Evolutionary conservation across 306 rosid species (phyloP).

Genomic region (Vachellia pachyceras): DNA sequence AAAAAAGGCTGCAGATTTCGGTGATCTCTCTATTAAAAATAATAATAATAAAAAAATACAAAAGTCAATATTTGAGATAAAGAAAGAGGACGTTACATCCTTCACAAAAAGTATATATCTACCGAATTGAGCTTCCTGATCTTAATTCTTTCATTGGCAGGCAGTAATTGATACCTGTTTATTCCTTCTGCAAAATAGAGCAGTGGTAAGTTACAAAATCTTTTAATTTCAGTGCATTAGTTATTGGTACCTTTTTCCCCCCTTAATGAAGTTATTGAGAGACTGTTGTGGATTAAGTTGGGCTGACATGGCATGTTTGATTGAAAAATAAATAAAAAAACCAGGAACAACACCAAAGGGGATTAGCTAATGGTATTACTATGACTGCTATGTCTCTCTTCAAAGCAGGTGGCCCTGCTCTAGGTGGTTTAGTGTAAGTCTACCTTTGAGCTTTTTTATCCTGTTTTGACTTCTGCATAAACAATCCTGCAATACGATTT

Average conservation of each 20-base stretch:
- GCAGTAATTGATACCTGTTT: slow-evolving; percentile 58
- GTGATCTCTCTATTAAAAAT: too few species aligned
- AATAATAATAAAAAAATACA: too few species aligned
- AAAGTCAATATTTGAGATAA: too few species aligned
- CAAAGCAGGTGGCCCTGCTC: slow-evolving; percentile 89
- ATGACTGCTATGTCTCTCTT: slow-evolving; percentile 84
- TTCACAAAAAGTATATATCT: neutral
- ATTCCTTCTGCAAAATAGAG: slow-evolving; percentile 76
- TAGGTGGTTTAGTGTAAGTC: slow-evolving; percentile 82
- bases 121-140: slow-evolving; percentile 8
- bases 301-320: slow-evolving; percentile 21
- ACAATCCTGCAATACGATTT: slow-evolving; percentile 26
- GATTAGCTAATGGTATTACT: slow-evolving; percentile 88
- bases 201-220: slow-evolving; percentile 64
- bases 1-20: too few species aligned
- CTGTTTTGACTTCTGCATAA: neutral
- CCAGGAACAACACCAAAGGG: slow-evolving; percentile 88
- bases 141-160: slow-evolving; percentile 32
- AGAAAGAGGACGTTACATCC: too few species aligned
- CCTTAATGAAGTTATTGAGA: neutral
- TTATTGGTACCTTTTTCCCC: neutral
- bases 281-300: slow-evolving; percentile 16
- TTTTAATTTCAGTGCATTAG: neutral
- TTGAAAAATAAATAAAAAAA: neutral
- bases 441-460: neutral